Evolutionary conservation across 2,329 filamentous ascomycete species (phyloP).

Genomic region (Fusarium goolgardi): DNA sequence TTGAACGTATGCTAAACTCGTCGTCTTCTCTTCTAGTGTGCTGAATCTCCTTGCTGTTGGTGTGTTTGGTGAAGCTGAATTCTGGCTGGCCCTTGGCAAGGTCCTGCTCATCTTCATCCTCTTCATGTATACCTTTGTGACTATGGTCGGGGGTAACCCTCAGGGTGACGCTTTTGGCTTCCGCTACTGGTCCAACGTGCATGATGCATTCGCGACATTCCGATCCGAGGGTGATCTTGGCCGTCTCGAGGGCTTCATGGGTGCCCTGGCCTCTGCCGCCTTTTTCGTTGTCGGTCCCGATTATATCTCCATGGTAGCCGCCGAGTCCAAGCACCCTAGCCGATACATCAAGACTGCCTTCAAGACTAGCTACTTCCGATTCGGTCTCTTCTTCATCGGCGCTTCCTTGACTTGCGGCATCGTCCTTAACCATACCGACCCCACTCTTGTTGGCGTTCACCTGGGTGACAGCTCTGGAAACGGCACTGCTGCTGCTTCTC

Average conservation of each 20-base stretch:
- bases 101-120: constrained; percentile 40
- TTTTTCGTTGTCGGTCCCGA: constrained; percentile 39
- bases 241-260: constrained; percentile 39
- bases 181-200: constrained; percentile 29
- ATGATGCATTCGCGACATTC: constrained; percentile 33
- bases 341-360: constrained; percentile 75
- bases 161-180: constrained; percentile 37
- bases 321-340: constrained; percentile 58
- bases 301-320: constrained; percentile 42
- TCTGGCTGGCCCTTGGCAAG: constrained; percentile 39
- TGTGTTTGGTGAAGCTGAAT: constrained; percentile 42
- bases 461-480: neutral
- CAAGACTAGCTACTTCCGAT: constrained; percentile 79
- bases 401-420: constrained; percentile 49
- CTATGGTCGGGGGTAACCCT: constrained; percentile 40
- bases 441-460: constrained; percentile 20
- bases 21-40: constrained; percentile 32
- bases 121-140: constrained; percentile 41
- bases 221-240: constrained; percentile 31
- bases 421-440: constrained; percentile 18
- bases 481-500: constrained; percentile 30
- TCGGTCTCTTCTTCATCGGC: constrained; percentile 78
- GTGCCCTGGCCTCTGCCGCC: constrained; percentile 24
- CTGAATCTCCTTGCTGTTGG: constrained; percentile 54
- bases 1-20: constrained; percentile 36